phyloP scores from a whole-genome alignment of 257 asterid genomes.

The Nicotiana tabacum region DNA sequence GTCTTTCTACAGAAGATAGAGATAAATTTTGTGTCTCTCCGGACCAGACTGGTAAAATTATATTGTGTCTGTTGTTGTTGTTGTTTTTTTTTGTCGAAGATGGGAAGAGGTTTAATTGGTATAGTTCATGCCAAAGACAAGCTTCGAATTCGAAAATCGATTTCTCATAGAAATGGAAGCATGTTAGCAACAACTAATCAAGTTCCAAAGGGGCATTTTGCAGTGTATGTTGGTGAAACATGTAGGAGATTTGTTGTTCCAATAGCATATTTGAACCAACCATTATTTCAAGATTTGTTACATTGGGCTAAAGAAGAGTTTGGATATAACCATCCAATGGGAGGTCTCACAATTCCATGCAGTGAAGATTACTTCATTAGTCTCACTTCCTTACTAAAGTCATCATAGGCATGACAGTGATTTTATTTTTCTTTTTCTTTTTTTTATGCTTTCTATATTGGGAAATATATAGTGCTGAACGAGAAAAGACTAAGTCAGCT shows the following conservation, averaged over 20 bases:
- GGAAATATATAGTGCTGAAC: background rate
- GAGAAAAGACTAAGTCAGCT: background rate
- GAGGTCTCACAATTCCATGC: slow-evolving; percentile 21
- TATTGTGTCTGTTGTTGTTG: too few species aligned
- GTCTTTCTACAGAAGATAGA: rapidly evolving
- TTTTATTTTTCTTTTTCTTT: background rate
- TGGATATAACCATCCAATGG: slow-evolving; percentile 18
- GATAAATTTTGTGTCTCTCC: too few species aligned
- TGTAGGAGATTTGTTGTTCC: slow-evolving; percentile 13
- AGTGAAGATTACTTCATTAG: slow-evolving; percentile 6
- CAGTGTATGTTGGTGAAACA: slow-evolving; percentile 13
- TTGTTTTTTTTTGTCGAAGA: background rate
- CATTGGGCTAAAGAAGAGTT: slow-evolving; percentile 13
- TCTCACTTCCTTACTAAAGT: slow-evolving; percentile 12
- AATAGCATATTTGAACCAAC: slow-evolving; percentile 10
- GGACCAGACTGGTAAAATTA: too few species aligned
- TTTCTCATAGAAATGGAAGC: slow-evolving; percentile 33
- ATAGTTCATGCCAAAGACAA: slow-evolving; percentile 54
- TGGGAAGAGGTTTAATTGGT: slow-evolving; percentile 44
- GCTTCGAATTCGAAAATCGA: slow-evolving; percentile 21
- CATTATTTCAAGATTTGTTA: slow-evolving; percentile 16
- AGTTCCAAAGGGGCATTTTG: slow-evolving; percentile 15
- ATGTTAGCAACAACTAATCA: background rate
- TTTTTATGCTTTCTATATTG: background rate
- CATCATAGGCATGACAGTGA: background rate